A percentile compares a stretch with the other conserved stretches of the same genome.
phyloP scores from a whole-genome alignment of 75 land plant species.

The Sequoiadendron giganteum region DNA sequence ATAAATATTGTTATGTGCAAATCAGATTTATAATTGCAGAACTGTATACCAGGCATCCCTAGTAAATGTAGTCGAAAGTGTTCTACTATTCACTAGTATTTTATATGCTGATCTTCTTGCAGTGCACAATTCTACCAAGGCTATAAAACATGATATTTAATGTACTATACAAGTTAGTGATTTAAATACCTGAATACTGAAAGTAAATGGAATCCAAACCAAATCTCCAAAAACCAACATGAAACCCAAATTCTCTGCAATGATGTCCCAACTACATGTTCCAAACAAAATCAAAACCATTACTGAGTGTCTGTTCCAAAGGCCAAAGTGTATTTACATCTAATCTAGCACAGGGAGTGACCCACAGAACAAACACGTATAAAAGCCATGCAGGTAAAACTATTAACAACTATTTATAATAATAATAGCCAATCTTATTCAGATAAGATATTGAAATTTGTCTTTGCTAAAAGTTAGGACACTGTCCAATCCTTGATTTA shows the following conservation, averaged over 20 bases:
- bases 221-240: slow-evolving; percentile 99
- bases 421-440: background rate
- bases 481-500: background rate
- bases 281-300: slow-evolving; percentile 1
- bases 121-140: background rate
- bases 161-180: background rate
- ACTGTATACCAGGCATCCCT: background rate
- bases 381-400: background rate
- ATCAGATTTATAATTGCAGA: background rate
- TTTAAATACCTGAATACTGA: slow-evolving; percentile 85
- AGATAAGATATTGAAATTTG: background rate
- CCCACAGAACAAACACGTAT: background rate
- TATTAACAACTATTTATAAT: background rate
- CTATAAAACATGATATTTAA: background rate
- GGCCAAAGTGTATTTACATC: background rate
- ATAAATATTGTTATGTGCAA: background rate
- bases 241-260: slow-evolving; percentile 94
- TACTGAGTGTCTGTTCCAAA: background rate
- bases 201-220: slow-evolving; percentile 97
- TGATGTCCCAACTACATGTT: slow-evolving; percentile 89
- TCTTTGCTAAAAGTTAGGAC: background rate
- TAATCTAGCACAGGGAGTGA: background rate
- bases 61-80: background rate
- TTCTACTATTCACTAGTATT: background rate
- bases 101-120: background rate